Percentiles rank a stretch among this genome's conserved stretches.
Evolutionary conservation across 768 basidiomycete species (phyloP).

Genomic region (Tulasnella sp.): DNA sequence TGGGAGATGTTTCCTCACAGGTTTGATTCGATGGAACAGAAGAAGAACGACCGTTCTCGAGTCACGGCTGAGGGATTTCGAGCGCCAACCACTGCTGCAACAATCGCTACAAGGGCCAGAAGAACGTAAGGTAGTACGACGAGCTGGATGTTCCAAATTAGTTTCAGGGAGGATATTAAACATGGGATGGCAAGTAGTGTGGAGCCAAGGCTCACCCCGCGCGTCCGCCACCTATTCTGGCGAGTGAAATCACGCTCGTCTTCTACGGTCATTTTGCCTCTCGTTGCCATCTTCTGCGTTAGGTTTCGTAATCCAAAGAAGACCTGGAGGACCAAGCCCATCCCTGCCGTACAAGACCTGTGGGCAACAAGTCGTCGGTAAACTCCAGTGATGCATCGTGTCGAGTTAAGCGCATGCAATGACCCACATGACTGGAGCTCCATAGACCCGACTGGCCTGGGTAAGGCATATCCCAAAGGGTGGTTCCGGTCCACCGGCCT

Average conservation of each 20-base stretch:
- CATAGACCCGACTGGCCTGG: slow-evolving; percentile 4
- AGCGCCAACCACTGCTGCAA: background rate
- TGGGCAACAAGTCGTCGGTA: background rate
- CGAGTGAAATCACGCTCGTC: background rate
- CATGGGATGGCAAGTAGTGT: background rate
- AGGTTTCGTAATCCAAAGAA: slow-evolving; percentile 8
- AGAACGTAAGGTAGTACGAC: slow-evolving; percentile 9
- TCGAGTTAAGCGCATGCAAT: background rate
- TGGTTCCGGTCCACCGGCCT: slow-evolving; percentile 4
- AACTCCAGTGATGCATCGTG: background rate
- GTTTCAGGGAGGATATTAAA: too few species aligned
- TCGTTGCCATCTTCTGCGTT: background rate
- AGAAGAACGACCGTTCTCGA: background rate
- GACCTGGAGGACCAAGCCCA: slow-evolving; percentile 7
- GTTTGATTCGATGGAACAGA: slow-evolving; percentile 12
- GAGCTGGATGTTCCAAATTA: slow-evolving; percentile 1
- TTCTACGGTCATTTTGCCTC: slow-evolving; percentile 1
- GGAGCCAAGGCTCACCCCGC: background rate
- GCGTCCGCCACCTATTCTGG: slow-evolving; percentile 1
- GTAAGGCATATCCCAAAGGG: slow-evolving; percentile 10
- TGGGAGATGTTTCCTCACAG: background rate
- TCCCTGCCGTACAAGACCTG: slow-evolving; percentile 7
- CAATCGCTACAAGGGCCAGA: background rate
- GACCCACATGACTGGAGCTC: slow-evolving; percentile 7
- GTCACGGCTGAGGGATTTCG: background rate